A percentile compares a stretch with the other conserved stretches of the same genome.
phyloP scores from a whole-genome alignment of 2,329 filamentous ascomycete species.

The Metarhizium humberi region DNA sequence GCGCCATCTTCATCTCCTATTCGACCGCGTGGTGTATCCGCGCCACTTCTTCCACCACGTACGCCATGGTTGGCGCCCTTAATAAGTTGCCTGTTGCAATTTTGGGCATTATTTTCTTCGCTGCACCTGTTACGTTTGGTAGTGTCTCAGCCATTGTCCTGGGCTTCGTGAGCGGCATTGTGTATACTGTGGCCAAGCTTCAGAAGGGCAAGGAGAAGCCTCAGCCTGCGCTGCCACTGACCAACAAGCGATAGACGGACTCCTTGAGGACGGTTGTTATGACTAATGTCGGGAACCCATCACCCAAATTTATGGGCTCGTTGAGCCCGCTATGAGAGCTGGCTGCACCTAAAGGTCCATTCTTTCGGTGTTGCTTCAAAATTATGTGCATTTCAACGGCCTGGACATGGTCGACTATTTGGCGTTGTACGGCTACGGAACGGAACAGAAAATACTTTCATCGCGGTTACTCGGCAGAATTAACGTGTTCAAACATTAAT shows the following conservation, averaged over 20 bases:
- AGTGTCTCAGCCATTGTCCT: slow-evolving; percentile 85
- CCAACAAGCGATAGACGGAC: slow-evolving; percentile 2
- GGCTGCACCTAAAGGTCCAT: too few relatives aligned
- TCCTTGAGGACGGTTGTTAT: background rate
- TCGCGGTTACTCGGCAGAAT: too few relatives aligned
- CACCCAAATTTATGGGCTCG: background rate
- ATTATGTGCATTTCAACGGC: too few relatives aligned
- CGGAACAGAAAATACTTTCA: too few relatives aligned
- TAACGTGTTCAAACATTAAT: too few relatives aligned
- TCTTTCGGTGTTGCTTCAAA: too few relatives aligned
- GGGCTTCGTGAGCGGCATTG: slow-evolving; percentile 84
- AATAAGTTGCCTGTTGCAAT: slow-evolving; percentile 97
- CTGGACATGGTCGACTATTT: background rate
- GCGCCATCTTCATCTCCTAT: slow-evolving; percentile 96
- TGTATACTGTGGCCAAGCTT: slow-evolving; percentile 51
- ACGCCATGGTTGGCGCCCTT: slow-evolving; percentile 95
- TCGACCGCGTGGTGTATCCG: slow-evolving; percentile 98
- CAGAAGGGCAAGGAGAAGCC: slow-evolving; percentile 4
- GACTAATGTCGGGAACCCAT: background rate
- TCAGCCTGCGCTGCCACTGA: slow-evolving; percentile 3
- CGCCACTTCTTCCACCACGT: slow-evolving; percentile 92
- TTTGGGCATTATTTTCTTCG: slow-evolving; percentile 89
- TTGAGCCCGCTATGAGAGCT: background rate
- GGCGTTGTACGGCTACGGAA: too few relatives aligned
- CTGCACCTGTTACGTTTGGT: slow-evolving; percentile 84